Percentiles rank a stretch among this genome's conserved stretches.
These are phyloP conservation scores for Ceratonia siliqua DNA, from an alignment of 306 rosid species.

Conservation along the genomic window DNA sequence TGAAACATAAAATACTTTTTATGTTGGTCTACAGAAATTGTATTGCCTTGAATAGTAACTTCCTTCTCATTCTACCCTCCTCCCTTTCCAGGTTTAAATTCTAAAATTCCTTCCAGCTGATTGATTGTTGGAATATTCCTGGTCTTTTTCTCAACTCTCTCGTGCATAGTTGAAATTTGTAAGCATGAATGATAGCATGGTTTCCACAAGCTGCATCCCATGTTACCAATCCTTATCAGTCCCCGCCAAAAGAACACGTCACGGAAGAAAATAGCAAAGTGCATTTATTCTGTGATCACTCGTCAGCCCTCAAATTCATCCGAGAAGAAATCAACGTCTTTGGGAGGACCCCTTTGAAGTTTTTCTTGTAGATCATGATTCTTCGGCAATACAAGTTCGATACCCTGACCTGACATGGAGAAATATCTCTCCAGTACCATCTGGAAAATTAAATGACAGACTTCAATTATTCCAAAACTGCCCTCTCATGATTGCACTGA, in stretches of 20 bases:
- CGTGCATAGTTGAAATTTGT: background rate
- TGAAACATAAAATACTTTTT: background rate
- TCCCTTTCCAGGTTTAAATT: background rate
- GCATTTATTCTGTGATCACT: constrained; percentile 2
- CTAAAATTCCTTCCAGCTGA: background rate
- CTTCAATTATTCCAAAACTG: background rate
- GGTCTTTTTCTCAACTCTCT: background rate
- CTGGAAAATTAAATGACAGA: constrained; percentile 35
- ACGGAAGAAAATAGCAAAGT: background rate
- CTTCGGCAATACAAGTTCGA: constrained; percentile 82
- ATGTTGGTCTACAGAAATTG: background rate
- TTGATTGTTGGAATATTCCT: background rate
- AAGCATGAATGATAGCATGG: constrained; percentile 5
- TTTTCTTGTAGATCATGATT: constrained; percentile 59
- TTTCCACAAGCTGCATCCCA: background rate
- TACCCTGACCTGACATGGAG: constrained; percentile 62
- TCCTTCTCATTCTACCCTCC: background rate
- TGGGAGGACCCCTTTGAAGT: constrained; percentile 62
- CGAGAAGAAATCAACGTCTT: constrained; percentile 57
- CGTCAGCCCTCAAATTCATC: constrained; percentile 42
- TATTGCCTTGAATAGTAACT: background rate
- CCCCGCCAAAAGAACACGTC: background rate
- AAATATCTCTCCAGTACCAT: constrained; percentile 87
- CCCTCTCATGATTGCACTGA: background rate
- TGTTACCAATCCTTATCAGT: background rate